phyloP scores from a whole-genome alignment of 1,284 basidiomycete species.

The Phellopilus nigrolimitatus region DNA sequence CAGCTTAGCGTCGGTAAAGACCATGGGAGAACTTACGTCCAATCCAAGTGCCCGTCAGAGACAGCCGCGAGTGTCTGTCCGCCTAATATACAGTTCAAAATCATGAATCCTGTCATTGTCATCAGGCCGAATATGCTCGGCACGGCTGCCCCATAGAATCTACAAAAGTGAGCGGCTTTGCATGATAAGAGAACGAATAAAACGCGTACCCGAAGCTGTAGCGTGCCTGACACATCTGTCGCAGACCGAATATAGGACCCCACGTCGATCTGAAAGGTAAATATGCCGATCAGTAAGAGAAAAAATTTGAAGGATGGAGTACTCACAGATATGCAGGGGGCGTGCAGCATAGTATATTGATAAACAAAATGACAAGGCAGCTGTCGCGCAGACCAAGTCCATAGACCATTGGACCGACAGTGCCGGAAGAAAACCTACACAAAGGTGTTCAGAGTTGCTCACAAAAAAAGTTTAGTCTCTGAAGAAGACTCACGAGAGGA shows the following conservation, averaged over 20 bases:
- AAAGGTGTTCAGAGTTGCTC: not conserved
- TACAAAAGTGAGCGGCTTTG: constrained; percentile 26
- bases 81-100: constrained; percentile 74
- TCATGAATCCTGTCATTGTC: constrained; percentile 67
- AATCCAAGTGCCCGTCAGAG: constrained; percentile 55
- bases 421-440: constrained; percentile 67
- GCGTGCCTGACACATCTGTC: constrained; percentile 83
- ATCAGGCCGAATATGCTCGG: constrained; percentile 63
- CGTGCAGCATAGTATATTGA: constrained; percentile 56
- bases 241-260: constrained; percentile 81
- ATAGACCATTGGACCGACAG: constrained; percentile 64
- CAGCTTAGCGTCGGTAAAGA: not conserved
- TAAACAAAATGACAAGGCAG: constrained; percentile 71
- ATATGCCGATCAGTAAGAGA: not conserved
- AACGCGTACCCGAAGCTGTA: constrained; percentile 68
- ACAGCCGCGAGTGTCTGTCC: constrained; percentile 77
- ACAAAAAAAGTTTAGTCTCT: not conserved
- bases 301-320: not conserved
- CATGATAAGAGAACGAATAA: not conserved
- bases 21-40: constrained; percentile 45
- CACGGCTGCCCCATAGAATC: constrained; percentile 63
- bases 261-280: constrained; percentile 60
- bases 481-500: constrained; percentile 54
- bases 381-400: constrained; percentile 68
- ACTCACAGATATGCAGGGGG: constrained; percentile 59